phyloP scores from a whole-genome alignment of 2,329 filamentous ascomycete species.

The Gyromitra esculenta region DNA sequence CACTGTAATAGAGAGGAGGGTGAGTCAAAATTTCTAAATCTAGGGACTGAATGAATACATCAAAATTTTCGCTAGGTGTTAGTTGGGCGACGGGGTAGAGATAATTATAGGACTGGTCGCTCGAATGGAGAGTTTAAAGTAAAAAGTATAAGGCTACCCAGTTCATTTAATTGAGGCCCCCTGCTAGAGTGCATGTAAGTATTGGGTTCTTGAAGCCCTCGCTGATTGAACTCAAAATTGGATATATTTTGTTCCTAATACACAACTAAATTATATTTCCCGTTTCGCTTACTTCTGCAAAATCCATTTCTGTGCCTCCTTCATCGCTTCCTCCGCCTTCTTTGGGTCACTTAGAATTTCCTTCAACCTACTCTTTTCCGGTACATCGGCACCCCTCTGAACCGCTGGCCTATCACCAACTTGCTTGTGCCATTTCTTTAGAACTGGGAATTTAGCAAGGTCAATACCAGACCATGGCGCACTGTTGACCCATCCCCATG shows the following conservation, averaged over 20 bases:
- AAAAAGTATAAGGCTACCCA: no score
- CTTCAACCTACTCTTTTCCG: conserved; percentile 67
- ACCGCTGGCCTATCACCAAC: conserved; percentile 75
- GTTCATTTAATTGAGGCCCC: no score
- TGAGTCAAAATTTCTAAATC: no score
- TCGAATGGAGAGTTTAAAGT: no score
- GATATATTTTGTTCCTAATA: not conserved
- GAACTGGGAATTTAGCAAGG: conserved; percentile 76
- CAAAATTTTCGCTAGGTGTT: no score
- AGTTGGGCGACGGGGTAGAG: no score
- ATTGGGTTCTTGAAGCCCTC: not conserved
- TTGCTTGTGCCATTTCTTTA: conserved; percentile 80
- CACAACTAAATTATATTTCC: not conserved
- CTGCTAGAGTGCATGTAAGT: no score
- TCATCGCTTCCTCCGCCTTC: conserved; percentile 68
- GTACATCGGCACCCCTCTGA: conserved; percentile 79
- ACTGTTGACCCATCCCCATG: conserved; percentile 78
- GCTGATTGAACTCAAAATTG: not conserved
- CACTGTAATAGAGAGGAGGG: no score
- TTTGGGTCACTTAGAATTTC: conserved; percentile 65
- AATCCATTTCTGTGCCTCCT: conserved; percentile 70
- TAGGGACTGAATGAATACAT: no score
- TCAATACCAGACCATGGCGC: conserved; percentile 72
- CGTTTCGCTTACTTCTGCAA: conserved; percentile 60
- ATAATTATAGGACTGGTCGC: no score